Percentiles rank a stretch among this genome's conserved stretches.
These are phyloP conservation scores for Rhizopogon vinicolor DNA, from an alignment of 768 basidiomycete genomes.

Conservation along the genomic window DNA sequence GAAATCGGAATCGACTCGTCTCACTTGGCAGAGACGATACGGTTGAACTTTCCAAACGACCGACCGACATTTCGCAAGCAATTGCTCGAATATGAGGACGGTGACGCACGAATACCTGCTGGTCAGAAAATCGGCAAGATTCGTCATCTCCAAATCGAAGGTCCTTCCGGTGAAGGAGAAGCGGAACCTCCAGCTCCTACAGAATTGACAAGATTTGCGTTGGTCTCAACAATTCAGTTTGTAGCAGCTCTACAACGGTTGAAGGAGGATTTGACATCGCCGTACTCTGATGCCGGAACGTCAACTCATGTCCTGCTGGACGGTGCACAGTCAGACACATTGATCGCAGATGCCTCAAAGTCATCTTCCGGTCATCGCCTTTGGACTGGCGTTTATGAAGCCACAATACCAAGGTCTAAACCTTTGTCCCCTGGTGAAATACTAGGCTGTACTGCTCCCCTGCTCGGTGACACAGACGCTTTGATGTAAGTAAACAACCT, in stretches of 20 bases:
- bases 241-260: constrained; percentile 87
- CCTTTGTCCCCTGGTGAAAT: constrained; percentile 97
- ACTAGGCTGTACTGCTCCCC: constrained; percentile 93
- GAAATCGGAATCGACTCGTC: constrained; percentile 89
- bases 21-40: constrained; percentile 81
- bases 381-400: constrained; percentile 67
- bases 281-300: constrained; percentile 18
- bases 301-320: constrained; percentile 11
- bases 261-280: constrained; percentile 66
- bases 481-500: constrained; percentile 59
- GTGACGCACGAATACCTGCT: constrained; percentile 42
- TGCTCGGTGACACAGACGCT: constrained; percentile 76
- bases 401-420: constrained; percentile 78
- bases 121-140: constrained; percentile 36
- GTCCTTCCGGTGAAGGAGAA: constrained; percentile 9
- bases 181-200: constrained; percentile 9
- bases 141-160: constrained; percentile 60
- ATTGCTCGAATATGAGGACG: constrained; percentile 53
- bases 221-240: constrained; percentile 98
- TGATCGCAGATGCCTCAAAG: not conserved
- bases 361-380: constrained; percentile 17
- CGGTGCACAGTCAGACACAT: constrained; percentile 2
- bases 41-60: constrained; percentile 84
- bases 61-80: constrained; percentile 59
- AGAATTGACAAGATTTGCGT: constrained; percentile 66